These are phyloP conservation scores for Gynochthodes officinalis DNA, from an alignment of 257 asterid genomes.

Conservation along the genomic window DNA sequence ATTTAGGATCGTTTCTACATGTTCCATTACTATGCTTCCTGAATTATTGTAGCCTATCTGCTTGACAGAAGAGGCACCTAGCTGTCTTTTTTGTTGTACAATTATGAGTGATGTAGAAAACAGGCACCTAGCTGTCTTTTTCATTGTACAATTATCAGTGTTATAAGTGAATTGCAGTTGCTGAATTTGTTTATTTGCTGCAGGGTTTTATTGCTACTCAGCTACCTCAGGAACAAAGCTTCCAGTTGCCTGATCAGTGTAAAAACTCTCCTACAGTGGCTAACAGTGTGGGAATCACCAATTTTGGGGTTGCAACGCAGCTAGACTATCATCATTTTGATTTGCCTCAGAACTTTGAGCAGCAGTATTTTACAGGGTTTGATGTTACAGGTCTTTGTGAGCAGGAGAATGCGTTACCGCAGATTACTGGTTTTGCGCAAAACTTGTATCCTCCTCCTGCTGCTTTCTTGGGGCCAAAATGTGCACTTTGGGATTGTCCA, in stretches of 20 bases:
- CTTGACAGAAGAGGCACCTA: not conserved
- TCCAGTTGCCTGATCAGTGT: slow-evolving; percentile 57
- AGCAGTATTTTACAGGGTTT: slow-evolving; percentile 51
- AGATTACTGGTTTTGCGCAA: slow-evolving; percentile 48
- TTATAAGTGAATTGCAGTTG: not conserved
- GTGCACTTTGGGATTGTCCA: slow-evolving; percentile 92
- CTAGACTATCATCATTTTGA: slow-evolving; percentile 53
- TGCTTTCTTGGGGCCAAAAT: slow-evolving; percentile 92
- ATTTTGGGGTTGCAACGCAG: slow-evolving; percentile 43
- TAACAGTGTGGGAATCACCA: slow-evolving; percentile 45
- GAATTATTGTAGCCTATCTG: not conserved
- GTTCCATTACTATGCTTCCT: not conserved
- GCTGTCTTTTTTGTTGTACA: not conserved
- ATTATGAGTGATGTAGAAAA: not conserved
- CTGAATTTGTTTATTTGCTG: slow-evolving; percentile 12
- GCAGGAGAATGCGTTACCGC: slow-evolving; percentile 52
- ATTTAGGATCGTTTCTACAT: no score
- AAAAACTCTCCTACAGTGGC: slow-evolving; percentile 47
- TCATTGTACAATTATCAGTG: not conserved
- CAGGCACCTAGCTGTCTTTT: not conserved
- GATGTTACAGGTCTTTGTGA: slow-evolving; percentile 47
- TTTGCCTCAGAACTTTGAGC: slow-evolving; percentile 63
- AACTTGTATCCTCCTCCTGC: slow-evolving; percentile 83
- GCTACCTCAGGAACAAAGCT: slow-evolving; percentile 51
- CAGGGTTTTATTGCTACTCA: slow-evolving; percentile 53